Conservation (phyloP, 2,329 filamentous ascomycete genomes). For the Penicillium sp. region DNA sequence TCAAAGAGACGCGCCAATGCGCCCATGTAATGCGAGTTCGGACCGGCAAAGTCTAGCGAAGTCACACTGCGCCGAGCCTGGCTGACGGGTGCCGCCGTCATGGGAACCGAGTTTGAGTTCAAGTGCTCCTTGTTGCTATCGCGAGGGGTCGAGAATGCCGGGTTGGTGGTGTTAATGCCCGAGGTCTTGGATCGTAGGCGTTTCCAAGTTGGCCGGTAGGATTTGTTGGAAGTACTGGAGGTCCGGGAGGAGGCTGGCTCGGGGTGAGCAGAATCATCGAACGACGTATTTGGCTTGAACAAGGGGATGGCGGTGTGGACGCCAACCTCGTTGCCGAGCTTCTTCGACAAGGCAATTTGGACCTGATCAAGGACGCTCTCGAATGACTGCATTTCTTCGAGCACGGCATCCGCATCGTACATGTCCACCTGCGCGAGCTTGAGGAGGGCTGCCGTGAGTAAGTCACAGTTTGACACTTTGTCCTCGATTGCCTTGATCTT, state of each 20-base stretch:
- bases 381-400: constrained; percentile 91
- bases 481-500: constrained; percentile 91
- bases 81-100: constrained; percentile 64
- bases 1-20: constrained; percentile 89
- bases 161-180: constrained; percentile 54
- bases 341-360: constrained; percentile 73
- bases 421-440: constrained; percentile 84
- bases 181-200: constrained; percentile 89
- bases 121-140: constrained; percentile 60
- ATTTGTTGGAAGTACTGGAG: constrained; percentile 69
- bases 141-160: constrained; percentile 36
- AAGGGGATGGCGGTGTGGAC: constrained; percentile 71
- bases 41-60: constrained; percentile 73
- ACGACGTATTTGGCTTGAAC: constrained; percentile 64
- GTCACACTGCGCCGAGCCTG: constrained; percentile 70
- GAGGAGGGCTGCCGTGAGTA: constrained; percentile 82
- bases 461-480: constrained; percentile 88
- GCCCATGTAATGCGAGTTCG: constrained; percentile 88
- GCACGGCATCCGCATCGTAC: constrained; percentile 83
- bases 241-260: constrained; percentile 48
- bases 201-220: constrained; percentile 82
- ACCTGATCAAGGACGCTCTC: constrained; percentile 86
- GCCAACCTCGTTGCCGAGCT: constrained; percentile 90
- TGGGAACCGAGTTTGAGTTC: constrained; percentile 74
- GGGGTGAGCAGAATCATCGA: constrained; percentile 48